phyloP scores from a whole-genome alignment of 106 monocot species.

The Cymbidium sinense region DNA sequence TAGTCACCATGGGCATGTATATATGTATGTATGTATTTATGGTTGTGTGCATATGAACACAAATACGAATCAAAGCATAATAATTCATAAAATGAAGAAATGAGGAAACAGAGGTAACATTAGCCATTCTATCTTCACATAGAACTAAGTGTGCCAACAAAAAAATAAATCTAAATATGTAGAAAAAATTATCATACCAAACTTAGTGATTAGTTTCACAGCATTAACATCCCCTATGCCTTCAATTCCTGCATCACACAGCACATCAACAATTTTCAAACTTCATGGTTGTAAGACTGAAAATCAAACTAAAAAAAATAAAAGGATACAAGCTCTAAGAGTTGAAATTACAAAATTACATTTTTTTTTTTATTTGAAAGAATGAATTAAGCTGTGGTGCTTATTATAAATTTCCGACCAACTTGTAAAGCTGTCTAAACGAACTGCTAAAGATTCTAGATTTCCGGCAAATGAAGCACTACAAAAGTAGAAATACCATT shows the following conservation, averaged over 20 bases:
- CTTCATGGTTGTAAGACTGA: background rate
- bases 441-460: background rate
- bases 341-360: background rate
- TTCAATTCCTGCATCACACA: constrained; percentile 62
- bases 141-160: background rate
- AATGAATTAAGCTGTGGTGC: background rate
- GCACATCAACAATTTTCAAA: constrained; percentile 5
- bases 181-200: constrained; percentile 44
- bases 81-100: background rate
- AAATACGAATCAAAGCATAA: too few species aligned
- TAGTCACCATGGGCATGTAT: background rate
- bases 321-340: background rate
- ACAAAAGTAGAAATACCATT: background rate
- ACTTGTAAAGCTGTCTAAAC: background rate
- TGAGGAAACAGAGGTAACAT: background rate
- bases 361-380: background rate
- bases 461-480: background rate
- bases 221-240: constrained; percentile 76
- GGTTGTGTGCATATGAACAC: background rate
- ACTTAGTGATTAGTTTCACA: constrained; percentile 64
- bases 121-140: background rate
- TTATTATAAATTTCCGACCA: background rate
- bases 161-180: background rate
- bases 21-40: too few species aligned
- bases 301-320: background rate